phyloP scores from a whole-genome alignment of 129 eudicot genomes.

The Helianthus annuus region HanXRQr2.0-SUNRISE NC_035449.2:124412953-124413452 shows the following conservation, averaged over 20 bases:
- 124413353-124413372: no score
- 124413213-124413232: not conserved
- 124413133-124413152: conserved; percentile 51
- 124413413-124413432: no score
- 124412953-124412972: not conserved
- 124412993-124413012: not conserved
- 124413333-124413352: no score
- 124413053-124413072: conserved; percentile 38
- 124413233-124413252: not conserved
- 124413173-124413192: conserved; percentile 17
- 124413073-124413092: conserved; percentile 19
- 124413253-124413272: conserved; percentile 13
- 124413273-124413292: not conserved
- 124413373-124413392: no score
- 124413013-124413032: conserved; percentile 34
- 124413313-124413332: no score
- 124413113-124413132: conserved; percentile 13
- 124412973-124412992: fast-evolving
- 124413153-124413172: conserved; percentile 29
- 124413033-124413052: conserved; percentile 30
- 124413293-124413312: not conserved
- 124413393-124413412: no score
- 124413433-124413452: no score
- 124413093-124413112: conserved; percentile 26
- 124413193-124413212: conserved; percentile 32